Evolutionary conservation across 768 basidiomycete species (phyloP).

Genomic region (Strobilomyces dryophilus): DNA sequence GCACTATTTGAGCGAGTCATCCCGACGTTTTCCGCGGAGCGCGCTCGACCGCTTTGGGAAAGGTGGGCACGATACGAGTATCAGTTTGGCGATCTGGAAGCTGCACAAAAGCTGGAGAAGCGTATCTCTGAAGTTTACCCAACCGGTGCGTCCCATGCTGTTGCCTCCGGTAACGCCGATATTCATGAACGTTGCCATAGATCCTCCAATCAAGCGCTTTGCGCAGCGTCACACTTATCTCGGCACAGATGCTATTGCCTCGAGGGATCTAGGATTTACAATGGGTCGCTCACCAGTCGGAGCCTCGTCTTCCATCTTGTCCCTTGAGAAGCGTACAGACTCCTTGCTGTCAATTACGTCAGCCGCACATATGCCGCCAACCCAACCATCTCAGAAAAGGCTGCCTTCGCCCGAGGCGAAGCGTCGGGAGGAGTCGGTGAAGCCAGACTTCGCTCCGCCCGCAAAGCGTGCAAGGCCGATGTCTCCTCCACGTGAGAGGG

Average conservation of each 20-base stretch:
- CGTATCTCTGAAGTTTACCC: slow-evolving; percentile 87
- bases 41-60: slow-evolving; percentile 88
- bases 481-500: slow-evolving; percentile 48
- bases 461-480: slow-evolving; percentile 43
- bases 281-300: slow-evolving; percentile 30
- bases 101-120: slow-evolving; percentile 83
- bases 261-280: slow-evolving; percentile 82
- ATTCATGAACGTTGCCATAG: slow-evolving; percentile 36
- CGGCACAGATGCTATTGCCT: slow-evolving; percentile 83
- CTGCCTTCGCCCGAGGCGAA: slow-evolving; percentile 34
- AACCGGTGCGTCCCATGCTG: slow-evolving; percentile 49
- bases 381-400: slow-evolving; percentile 25
- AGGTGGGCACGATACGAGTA: slow-evolving; percentile 96
- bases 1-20: slow-evolving; percentile 93
- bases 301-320: slow-evolving; percentile 15
- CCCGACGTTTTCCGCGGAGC: slow-evolving; percentile 67
- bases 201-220: slow-evolving; percentile 86
- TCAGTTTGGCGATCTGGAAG: slow-evolving; percentile 88
- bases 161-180: background rate
- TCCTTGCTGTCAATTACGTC: slow-evolving; percentile 33
- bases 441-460: slow-evolving; percentile 37
- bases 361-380: slow-evolving; percentile 22
- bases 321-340: slow-evolving; percentile 34
- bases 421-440: slow-evolving; percentile 40
- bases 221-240: slow-evolving; percentile 74